Percentiles rank a stretch among this genome's conserved stretches.
Conservation (phyloP, 2,329 filamentous ascomycete genomes). For the Stylonectria norvegica region DNA sequence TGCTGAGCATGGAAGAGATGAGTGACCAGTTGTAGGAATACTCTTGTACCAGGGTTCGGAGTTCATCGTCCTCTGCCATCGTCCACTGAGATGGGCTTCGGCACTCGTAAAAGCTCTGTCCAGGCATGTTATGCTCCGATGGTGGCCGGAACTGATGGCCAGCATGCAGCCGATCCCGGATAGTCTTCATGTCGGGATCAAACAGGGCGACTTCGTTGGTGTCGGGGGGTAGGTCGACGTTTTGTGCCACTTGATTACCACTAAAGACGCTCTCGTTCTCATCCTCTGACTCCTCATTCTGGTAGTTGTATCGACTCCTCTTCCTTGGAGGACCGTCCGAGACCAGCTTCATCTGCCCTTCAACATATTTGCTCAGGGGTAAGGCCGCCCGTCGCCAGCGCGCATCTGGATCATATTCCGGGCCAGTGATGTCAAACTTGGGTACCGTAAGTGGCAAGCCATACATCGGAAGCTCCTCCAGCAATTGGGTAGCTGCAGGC, state of each 20-base stretch:
- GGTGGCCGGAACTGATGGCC: constrained; percentile 92
- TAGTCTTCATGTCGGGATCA: constrained; percentile 80
- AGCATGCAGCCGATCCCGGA: constrained; percentile 84
- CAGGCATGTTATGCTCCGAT: constrained; percentile 86
- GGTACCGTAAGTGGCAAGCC: constrained; percentile 60
- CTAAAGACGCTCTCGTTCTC: constrained; percentile 56
- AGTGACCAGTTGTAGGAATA: constrained; percentile 98
- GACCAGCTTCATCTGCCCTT: constrained; percentile 71
- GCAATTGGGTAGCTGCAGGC: constrained; percentile 68
- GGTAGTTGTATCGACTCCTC: constrained; percentile 78
- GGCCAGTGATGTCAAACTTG: constrained; percentile 53
- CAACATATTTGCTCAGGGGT: constrained; percentile 82
- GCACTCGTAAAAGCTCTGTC: constrained; percentile 84
- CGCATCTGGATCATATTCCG: constrained; percentile 64
- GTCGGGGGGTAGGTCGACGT: constrained; percentile 58
- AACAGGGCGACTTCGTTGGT: constrained; percentile 82
- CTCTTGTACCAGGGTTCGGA: constrained; percentile 79
- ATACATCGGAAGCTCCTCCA: constrained; percentile 80
- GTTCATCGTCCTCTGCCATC: constrained; percentile 81
- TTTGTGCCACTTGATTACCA: constrained; percentile 46
- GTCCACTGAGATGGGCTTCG: constrained; percentile 90
- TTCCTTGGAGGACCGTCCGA: constrained; percentile 66
- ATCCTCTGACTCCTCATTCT: constrained; percentile 66
- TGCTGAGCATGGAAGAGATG: constrained; percentile 75
- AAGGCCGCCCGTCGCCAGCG: constrained; percentile 74